Conservation (phyloP, 2,329 filamentous ascomycete species). For the Aspergillus sp. region DNA sequence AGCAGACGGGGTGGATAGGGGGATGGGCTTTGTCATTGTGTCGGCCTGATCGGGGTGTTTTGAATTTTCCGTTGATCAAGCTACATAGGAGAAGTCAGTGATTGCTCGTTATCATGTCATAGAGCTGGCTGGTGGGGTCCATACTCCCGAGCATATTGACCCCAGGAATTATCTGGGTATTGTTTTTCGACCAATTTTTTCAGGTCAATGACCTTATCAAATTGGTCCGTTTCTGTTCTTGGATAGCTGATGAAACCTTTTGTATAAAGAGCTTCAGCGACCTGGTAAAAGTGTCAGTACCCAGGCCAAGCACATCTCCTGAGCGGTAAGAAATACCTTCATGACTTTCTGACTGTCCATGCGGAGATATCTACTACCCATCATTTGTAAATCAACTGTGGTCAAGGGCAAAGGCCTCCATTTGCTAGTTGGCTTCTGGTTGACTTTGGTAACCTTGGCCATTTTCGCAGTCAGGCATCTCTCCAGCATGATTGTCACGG, state of each 20-base stretch:
- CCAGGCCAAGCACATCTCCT: neutral
- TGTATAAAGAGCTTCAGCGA: conserved; percentile 80
- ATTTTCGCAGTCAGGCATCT: conserved; percentile 67
- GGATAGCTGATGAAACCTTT: conserved; percentile 97
- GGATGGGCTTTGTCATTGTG: conserved; percentile 97
- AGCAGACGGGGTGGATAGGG: conserved; percentile 92
- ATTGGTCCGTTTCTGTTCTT: conserved; percentile 92
- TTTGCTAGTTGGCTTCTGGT: conserved; percentile 85
- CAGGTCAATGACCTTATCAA: conserved; percentile 82
- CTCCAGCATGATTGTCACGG: conserved; percentile 75
- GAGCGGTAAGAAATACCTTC: conserved; percentile 43
- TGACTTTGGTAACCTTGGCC: conserved; percentile 74
- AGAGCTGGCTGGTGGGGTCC: neutral
- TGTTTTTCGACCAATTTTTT: conserved; percentile 75
- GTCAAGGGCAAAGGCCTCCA: conserved; percentile 91
- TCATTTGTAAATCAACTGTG: conserved; percentile 93
- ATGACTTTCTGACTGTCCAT: conserved; percentile 89
- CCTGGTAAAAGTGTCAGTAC: conserved; percentile 20
- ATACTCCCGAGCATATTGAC: conserved; percentile 62
- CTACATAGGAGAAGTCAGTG: conserved; percentile 15
- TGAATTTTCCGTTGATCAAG: conserved; percentile 67
- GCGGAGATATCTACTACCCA: conserved; percentile 78
- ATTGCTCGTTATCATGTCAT: neutral
- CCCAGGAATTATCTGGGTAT: conserved; percentile 67
- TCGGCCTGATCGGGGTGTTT: conserved; percentile 69